Base-by-base conservation (phyloP, 2,329 filamentous ascomycete species). In the Penicillium sp. region DNA sequence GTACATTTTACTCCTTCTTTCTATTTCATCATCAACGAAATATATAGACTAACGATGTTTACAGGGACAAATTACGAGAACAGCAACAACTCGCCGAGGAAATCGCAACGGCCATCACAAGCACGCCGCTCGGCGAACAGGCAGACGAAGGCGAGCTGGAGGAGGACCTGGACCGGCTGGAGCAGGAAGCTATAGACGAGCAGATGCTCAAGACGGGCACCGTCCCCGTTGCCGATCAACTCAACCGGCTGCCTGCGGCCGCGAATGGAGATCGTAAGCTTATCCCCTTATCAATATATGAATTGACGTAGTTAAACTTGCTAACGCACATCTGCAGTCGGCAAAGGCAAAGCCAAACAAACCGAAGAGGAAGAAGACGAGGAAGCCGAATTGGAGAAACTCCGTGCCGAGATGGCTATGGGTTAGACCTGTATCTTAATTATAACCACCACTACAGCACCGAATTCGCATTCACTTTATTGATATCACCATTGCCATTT, bases 341-440 rank as follows among this genome's bases (percentile, higher is more conserved):
- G 21, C 43, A 76, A 74, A 70, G 74, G 74, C 60, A 79, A 78
- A 67, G 65, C 74, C 60, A 71, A 77, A 73, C 77, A 64, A 68
- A 71, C 60, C 71, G 86, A 89, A 70, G 86, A 89, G 70, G 91
- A 96, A 73, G 92, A 97, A 73, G 93, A 97, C 81, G 94, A 97
- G 71, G 93, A 97, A 74, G 93, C 88, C 67, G 93, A 97, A 78
- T 80, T 97, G 69, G 85, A 88, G 74, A 97, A 94, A 77, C 76
- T 99, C 65, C 91, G 96, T 72, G 92, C 91, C 35, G 93, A 97
- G 76, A 97, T 97, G 93, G 92, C 92, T 63, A 96, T 97, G 88
- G 96, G 74, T 75, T 68, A 58, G 48, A 48, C 35, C 30, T 35
- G 9, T 21, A 45, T 5, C 21, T 46, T 47, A 24, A 16, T 11